Evolutionary conservation across 768 basidiomycete genomes (phyloP), one percentile per base, ranked within the genome.

Genomic region (Termitomyces sp.): DNA sequence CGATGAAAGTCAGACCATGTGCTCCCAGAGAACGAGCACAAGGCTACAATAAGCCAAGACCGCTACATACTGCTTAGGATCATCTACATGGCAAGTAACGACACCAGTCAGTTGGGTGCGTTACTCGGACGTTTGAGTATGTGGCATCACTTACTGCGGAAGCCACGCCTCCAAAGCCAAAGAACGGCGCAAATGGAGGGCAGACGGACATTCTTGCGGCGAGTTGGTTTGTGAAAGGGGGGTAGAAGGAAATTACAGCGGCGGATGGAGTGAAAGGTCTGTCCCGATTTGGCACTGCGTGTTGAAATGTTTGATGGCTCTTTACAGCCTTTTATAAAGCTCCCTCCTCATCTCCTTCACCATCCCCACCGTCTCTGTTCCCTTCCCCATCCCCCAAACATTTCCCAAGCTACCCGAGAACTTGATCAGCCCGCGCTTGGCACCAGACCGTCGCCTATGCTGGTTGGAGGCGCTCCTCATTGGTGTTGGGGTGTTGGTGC

Each of bases 91-190:
- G 11, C 16, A 40, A 35, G 23, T 23, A 34, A 48, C 14, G 16
- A 49, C 32, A 34, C 48, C 23, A 56, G 35, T 55, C 45, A 41
- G 32, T 19, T 37, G 21, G 41, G 32, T 56, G 50, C 25, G 50
- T 51, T 25, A 40, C 41, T 58, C 43, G 34, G 30, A 55, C n/a
- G 21, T 23, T n/a, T 32, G 45, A 52, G 34, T 43, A 39, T 45
- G 17, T 37, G 27, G 48, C 17, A 46, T 21, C 32, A 71, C 90
- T 73, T 64, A 97, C 96, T 49, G 96, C 85, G 25, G 88, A 81
- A n/a, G 94, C 90, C 30, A 98, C 96, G 50, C 96, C 96, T 49
- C 89, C 95, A 70, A 99, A 95, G 27, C 95, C 96, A 70, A 98
- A 97, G 85, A 98, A 98, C 51, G 94, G 91, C 50, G 95, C 95